These are phyloP conservation scores for Fomes fomentarius DNA, from an alignment of 1,284 basidiomycete genomes.

Conservation along the genomic window DNA sequence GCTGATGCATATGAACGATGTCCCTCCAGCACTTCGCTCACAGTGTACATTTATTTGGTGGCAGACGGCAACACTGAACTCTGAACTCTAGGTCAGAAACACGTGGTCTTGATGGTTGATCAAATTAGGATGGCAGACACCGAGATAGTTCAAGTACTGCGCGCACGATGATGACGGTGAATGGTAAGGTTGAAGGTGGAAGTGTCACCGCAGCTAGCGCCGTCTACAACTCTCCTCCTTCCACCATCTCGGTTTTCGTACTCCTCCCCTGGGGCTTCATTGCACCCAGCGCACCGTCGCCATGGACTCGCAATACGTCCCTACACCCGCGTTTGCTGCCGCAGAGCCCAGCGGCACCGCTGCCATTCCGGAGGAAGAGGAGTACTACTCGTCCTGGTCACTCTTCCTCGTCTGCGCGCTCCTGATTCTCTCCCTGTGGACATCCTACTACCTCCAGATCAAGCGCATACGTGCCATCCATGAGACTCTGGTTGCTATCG, in stretches of 20 bases:
- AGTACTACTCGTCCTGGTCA: conserved; percentile 93
- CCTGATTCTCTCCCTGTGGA: conserved; percentile 93
- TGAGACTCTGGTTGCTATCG: conserved; percentile 95
- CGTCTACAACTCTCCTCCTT: conserved; percentile 10
- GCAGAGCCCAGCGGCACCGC: conserved; percentile 31
- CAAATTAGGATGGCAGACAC: too few relatives aligned
- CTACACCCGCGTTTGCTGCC: conserved; percentile 23
- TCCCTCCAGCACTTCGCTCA: too few relatives aligned
- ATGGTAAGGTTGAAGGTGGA: neutral
- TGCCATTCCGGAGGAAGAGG: conserved; percentile 73
- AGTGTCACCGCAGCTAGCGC: conserved; percentile 18
- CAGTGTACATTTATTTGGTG: too few relatives aligned
- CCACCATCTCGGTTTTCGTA: conserved; percentile 10
- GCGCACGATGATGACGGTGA: neutral
- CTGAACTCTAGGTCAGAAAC: too few relatives aligned
- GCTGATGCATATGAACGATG: too few relatives aligned
- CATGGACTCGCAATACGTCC: conserved; percentile 20
- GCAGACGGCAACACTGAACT: too few relatives aligned
- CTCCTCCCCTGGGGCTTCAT: conserved; percentile 17
- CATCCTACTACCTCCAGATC: conserved; percentile 97
- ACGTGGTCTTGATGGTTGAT: too few relatives aligned
- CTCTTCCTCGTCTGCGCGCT: conserved; percentile 94
- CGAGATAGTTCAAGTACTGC: too few relatives aligned
- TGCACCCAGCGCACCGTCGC: conserved; percentile 11
- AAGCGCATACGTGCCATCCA: conserved; percentile 95